phyloP scores from a whole-genome alignment of 805 yeast genomes.

The Teunomyces cretensis region DNA sequence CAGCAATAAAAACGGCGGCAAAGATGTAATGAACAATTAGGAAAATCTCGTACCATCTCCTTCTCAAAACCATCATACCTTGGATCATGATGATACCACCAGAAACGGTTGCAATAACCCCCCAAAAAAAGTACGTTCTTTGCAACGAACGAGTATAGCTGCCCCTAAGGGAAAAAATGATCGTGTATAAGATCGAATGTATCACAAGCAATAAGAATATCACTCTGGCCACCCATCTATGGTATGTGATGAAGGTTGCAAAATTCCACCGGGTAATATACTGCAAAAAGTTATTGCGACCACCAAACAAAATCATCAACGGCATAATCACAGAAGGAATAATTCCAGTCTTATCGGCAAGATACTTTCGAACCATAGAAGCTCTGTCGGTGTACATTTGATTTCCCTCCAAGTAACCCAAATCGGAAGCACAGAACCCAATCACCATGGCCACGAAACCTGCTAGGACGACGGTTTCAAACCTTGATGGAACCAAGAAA shows the following conservation, averaged over 20 bases:
- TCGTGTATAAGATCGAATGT: conserved; percentile 19
- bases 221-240: conserved; percentile 22
- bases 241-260: conserved; percentile 18
- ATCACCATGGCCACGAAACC: conserved; percentile 20
- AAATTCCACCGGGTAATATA: conserved; percentile 13
- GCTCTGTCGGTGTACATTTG: conserved; percentile 12
- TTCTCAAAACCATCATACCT: conserved; percentile 45
- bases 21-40: conserved; percentile 55
- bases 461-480: conserved; percentile 30
- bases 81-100: conserved; percentile 46
- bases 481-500: conserved; percentile 34
- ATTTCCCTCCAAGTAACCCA: conserved; percentile 12
- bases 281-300: conserved; percentile 21
- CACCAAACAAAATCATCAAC: conserved; percentile 20
- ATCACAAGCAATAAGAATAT: conserved; percentile 15
- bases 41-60: conserved; percentile 52
- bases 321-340: conserved; percentile 35
- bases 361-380: conserved; percentile 21
- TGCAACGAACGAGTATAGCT: conserved; percentile 14
- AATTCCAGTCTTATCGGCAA: conserved; percentile 55
- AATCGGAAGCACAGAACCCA: conserved; percentile 7
- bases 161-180: background rate
- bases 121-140: conserved; percentile 25
- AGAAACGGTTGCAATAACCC: conserved; percentile 27
- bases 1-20: conserved; percentile 48